These are phyloP conservation scores for Salvia splendens DNA, from an alignment of 257 asterid genomes.

Conservation along the genomic window DNA sequence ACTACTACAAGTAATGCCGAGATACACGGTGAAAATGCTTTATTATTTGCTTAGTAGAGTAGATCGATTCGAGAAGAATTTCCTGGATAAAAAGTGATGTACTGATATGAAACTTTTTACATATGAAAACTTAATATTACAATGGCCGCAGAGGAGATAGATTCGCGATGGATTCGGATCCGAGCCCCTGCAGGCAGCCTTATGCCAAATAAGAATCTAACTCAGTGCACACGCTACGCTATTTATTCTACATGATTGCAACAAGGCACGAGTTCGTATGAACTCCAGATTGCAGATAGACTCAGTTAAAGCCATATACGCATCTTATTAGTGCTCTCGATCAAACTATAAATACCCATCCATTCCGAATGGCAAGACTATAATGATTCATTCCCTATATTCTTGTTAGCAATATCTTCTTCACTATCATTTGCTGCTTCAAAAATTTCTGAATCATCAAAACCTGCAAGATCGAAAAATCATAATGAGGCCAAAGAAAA, in stretches of 20 bases:
- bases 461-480: conserved; percentile 53
- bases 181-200: neutral
- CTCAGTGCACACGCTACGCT: neutral
- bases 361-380: conserved; percentile 15
- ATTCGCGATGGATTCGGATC: conserved; percentile 1
- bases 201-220: conserved; percentile 22
- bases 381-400: conserved; percentile 30
- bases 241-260: conserved; percentile 17
- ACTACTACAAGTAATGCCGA: neutral
- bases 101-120: neutral
- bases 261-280: conserved; percentile 21
- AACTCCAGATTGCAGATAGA: conserved; percentile 16
- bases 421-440: conserved; percentile 65
- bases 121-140: conserved; percentile 11
- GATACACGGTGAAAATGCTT: too few species aligned
- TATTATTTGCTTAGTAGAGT: too few species aligned
- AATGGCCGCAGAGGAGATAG: conserved; percentile 14
- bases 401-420: conserved; percentile 59
- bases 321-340: conserved; percentile 26
- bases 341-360: conserved; percentile 13
- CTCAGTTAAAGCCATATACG: conserved; percentile 23
- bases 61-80: neutral
- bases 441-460: conserved; percentile 77
- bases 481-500: conserved; percentile 2
- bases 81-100: neutral